These are phyloP conservation scores for Testicularia cyperi DNA, from an alignment of 1,284 basidiomycete genomes.

Conservation along the genomic window DNA sequence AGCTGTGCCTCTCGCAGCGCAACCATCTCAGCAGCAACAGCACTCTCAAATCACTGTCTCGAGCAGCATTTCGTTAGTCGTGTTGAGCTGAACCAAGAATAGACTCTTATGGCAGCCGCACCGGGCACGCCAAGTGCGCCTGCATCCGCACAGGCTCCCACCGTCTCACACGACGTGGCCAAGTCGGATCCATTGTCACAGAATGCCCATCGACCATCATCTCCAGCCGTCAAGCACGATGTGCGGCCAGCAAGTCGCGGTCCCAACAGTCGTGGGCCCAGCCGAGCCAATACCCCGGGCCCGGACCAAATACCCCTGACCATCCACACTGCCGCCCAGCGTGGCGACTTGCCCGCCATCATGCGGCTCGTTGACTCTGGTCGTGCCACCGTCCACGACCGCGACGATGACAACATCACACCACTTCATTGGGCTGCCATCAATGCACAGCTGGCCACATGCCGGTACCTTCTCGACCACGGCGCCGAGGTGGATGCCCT, in stretches of 20 bases:
- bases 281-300: conserved; percentile 22
- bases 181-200: conserved; percentile 12
- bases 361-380: conserved; percentile 74
- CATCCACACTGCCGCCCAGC: conserved; percentile 82
- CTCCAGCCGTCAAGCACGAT: conserved; percentile 6
- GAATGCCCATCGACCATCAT: background rate
- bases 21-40: background rate
- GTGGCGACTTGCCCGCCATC: conserved; percentile 75
- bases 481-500: conserved; percentile 93
- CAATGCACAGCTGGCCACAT: conserved; percentile 70
- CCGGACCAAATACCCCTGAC: conserved; percentile 59
- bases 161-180: conserved; percentile 3
- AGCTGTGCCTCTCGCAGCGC: too few relatives aligned
- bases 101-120: conserved; percentile 7
- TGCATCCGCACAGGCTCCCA: conserved; percentile 11
- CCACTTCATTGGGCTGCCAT: conserved; percentile 97
- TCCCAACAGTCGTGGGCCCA: conserved; percentile 5
- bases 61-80: too few relatives aligned
- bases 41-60: background rate
- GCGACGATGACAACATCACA: conserved; percentile 87
- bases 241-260: background rate
- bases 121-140: conserved; percentile 19
- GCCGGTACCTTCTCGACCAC: conserved; percentile 70
- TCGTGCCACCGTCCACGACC: conserved; percentile 72
- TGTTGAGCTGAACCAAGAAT: too few relatives aligned